These are phyloP conservation scores for Candida koratica DNA, from an alignment of 805 yeast genomes.

Conservation along the genomic window DNA sequence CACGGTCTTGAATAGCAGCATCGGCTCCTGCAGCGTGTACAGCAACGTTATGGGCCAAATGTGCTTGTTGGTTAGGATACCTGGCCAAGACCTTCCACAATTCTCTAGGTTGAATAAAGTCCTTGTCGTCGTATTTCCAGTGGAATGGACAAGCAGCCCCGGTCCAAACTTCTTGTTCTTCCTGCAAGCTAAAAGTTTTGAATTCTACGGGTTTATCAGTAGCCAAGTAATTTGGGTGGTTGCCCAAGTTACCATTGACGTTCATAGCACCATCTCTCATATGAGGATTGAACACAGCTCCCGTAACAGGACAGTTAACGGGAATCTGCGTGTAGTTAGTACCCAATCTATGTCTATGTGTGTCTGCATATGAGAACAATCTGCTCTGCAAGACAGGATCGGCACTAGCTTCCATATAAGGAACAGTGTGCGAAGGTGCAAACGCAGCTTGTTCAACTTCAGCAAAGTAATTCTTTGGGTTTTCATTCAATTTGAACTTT, in stretches of 20 bases:
- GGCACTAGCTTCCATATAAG: slow-evolving; percentile 71
- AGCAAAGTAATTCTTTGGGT: slow-evolving; percentile 83
- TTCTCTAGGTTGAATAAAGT: slow-evolving; percentile 71
- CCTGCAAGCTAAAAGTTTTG: slow-evolving; percentile 45
- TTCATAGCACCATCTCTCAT: slow-evolving; percentile 79
- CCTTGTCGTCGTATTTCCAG: slow-evolving; percentile 68
- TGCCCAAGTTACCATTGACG: slow-evolving; percentile 62
- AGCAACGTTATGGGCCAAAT: slow-evolving; percentile 80
- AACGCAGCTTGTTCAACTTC: slow-evolving; percentile 62
- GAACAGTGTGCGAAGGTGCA: slow-evolving; percentile 69
- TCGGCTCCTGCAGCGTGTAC: slow-evolving; percentile 68
- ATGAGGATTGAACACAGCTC: slow-evolving; percentile 53
- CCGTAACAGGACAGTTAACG: slow-evolving; percentile 73
- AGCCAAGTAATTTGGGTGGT: slow-evolving; percentile 69
- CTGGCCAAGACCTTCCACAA: slow-evolving; percentile 76
- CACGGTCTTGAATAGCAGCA: slow-evolving; percentile 73
- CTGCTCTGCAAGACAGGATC: slow-evolving; percentile 78
- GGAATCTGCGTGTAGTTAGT: slow-evolving; percentile 78
- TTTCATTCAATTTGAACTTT: slow-evolving; percentile 71
- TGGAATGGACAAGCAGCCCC: slow-evolving; percentile 84
- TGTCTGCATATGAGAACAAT: slow-evolving; percentile 71
- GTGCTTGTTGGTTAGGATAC: slow-evolving; percentile 77
- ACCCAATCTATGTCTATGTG: slow-evolving; percentile 75
- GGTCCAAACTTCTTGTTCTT: slow-evolving; percentile 74
- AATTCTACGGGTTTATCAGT: slow-evolving; percentile 52